These are phyloP conservation scores for Termitomyces sp. DNA, from an alignment of 768 basidiomycete genomes.

Conservation along the genomic window DNA sequence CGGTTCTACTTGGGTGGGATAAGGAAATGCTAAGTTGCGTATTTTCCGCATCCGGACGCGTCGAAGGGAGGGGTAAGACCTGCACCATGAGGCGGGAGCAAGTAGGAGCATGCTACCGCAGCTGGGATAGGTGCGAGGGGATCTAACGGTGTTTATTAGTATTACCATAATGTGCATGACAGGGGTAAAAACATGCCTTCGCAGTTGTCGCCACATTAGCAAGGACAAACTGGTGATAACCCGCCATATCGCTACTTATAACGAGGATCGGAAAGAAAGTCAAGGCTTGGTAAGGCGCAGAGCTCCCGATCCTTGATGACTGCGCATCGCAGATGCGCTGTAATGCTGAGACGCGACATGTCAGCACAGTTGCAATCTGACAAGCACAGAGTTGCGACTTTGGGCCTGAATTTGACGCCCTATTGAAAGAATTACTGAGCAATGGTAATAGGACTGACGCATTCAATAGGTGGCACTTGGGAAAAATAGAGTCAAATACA, in stretches of 20 bases:
- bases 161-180: neutral
- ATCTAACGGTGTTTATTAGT: constrained; percentile 25
- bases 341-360: neutral
- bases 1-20: constrained; percentile 31
- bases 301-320: neutral
- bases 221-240: constrained; percentile 24
- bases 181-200: constrained; percentile 3
- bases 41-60: constrained; percentile 23
- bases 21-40: constrained; percentile 1
- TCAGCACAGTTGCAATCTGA: neutral
- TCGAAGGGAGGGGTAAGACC: constrained; percentile 28
- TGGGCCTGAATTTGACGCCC: no score
- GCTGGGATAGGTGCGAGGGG: constrained; percentile 28
- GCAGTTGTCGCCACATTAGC: constrained; percentile 16
- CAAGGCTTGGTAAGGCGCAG: neutral
- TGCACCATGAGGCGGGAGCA: constrained; percentile 19
- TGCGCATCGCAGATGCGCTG: neutral
- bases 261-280: neutral
- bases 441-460: no score
- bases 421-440: no score
- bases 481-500: no score
- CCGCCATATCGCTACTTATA: constrained; percentile 5
- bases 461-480: no score
- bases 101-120: constrained; percentile 26
- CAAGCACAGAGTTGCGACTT: neutral